A percentile compares a stretch with the other conserved stretches of the same genome.
Evolutionary conservation across 148 eudicot species (phyloP).

Genomic region (Salicornia ramosissima): DNA sequence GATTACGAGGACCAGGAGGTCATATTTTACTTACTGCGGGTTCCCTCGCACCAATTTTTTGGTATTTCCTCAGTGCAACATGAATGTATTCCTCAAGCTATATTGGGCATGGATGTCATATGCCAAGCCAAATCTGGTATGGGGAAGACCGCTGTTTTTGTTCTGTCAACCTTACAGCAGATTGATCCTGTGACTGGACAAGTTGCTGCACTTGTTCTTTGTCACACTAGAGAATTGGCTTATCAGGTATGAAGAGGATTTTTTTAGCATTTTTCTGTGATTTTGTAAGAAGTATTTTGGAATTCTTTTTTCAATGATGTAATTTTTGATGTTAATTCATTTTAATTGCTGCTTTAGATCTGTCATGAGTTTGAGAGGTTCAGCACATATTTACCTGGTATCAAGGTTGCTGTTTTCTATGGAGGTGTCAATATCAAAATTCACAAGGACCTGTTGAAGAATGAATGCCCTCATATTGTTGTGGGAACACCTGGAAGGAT

Average conservation of each 20-base stretch:
- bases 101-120: constrained; percentile 78
- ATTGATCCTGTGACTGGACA: constrained; percentile 73
- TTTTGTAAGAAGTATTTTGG: neutral
- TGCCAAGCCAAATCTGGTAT: constrained; percentile 84
- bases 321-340: neutral
- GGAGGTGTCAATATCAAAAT: constrained; percentile 69
- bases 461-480: constrained; percentile 77
- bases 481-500: constrained; percentile 80
- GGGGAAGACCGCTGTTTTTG: constrained; percentile 85
- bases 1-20: constrained; percentile 44
- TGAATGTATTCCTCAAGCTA: constrained; percentile 80
- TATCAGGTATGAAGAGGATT: constrained; percentile 42
- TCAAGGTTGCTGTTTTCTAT: constrained; percentile 68
- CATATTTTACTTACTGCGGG: constrained; percentile 46
- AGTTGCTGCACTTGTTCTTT: constrained; percentile 71
- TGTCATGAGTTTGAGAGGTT: constrained; percentile 76
- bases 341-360: constrained; percentile 35
- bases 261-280: neutral
- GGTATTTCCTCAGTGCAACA: constrained; percentile 73
- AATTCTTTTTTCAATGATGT: neutral
- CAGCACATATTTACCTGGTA: constrained; percentile 58
- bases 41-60: constrained; percentile 55
- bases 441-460: constrained; percentile 68
- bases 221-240: constrained; percentile 73
- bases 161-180: constrained; percentile 64